These are phyloP conservation scores for Areca catechu DNA, from an alignment of 176 grass and related monocot genomes.

Conservation along the genomic window DNA sequence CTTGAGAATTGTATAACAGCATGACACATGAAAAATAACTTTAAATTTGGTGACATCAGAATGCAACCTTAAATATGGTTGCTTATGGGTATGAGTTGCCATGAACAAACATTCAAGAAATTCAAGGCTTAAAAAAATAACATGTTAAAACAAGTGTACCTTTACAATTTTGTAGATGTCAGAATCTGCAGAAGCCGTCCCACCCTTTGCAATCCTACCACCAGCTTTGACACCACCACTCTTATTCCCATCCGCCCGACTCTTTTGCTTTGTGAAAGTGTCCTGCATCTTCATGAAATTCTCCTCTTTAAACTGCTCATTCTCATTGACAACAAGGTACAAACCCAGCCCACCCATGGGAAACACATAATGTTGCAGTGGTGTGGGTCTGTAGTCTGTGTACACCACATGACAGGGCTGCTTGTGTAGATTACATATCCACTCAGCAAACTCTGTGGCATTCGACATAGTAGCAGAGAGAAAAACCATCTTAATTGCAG, in stretches of 20 bases:
- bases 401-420: slow-evolving; percentile 97
- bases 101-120: no score
- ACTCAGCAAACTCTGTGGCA: slow-evolving; percentile 95
- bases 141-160: slow-evolving; percentile 23
- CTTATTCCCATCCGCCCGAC: slow-evolving; percentile 39
- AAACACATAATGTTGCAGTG: slow-evolving; percentile 92
- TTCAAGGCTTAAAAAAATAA: background rate
- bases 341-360: slow-evolving; percentile 85
- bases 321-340: slow-evolving; percentile 93
- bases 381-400: slow-evolving; percentile 94
- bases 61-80: no score
- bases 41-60: no score
- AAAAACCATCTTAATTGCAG: slow-evolving; percentile 98
- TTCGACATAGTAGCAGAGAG: slow-evolving; percentile 97
- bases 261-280: slow-evolving; percentile 55
- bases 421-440: slow-evolving; percentile 93
- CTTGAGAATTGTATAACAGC: no score
- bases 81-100: no score
- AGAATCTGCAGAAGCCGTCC: slow-evolving; percentile 56
- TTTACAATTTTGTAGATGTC: slow-evolving; percentile 90
- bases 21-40: no score
- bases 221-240: slow-evolving; percentile 41
- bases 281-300: slow-evolving; percentile 91
- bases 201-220: slow-evolving; percentile 73
- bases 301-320: slow-evolving; percentile 90